Conservation (phyloP, 768 basidiomycete species). For the Podaxis mareebaensis region DNA sequence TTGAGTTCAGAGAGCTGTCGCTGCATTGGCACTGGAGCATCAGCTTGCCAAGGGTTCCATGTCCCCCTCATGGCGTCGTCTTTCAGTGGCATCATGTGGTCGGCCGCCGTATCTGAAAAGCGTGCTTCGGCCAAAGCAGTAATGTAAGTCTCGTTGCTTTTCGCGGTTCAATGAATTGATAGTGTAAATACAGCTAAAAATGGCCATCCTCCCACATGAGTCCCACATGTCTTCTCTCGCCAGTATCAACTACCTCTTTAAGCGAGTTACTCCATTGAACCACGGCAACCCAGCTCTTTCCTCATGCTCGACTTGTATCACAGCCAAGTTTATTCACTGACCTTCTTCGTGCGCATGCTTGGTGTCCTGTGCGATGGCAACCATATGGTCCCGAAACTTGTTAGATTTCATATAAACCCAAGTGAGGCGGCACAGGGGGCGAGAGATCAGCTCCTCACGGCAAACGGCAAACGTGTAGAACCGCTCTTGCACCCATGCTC, state of each 20-base stretch:
- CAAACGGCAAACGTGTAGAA: too few species aligned
- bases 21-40: background rate
- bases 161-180: slow-evolving; percentile 1
- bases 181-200: slow-evolving; percentile 3
- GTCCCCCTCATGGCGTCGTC: background rate
- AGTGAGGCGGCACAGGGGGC: background rate
- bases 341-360: slow-evolving; percentile 10
- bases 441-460: background rate
- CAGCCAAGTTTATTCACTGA: background rate
- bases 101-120: background rate
- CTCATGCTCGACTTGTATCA: slow-evolving; percentile 1
- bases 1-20: background rate
- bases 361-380: background rate
- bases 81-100: background rate
- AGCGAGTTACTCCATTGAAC: slow-evolving; percentile 11
- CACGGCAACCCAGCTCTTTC: background rate
- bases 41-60: background rate
- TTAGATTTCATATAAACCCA: slow-evolving; percentile 1
- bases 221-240: background rate
- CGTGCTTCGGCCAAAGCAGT: background rate
- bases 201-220: slow-evolving; percentile 6
- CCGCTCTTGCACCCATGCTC: background rate
- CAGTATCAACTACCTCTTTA: background rate
- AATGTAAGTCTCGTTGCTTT: background rate
- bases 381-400: background rate